These are phyloP conservation scores for Neofusicoccum umdonicola DNA, from an alignment of 2,329 filamentous ascomycete species.

Conservation along the genomic window DNA sequence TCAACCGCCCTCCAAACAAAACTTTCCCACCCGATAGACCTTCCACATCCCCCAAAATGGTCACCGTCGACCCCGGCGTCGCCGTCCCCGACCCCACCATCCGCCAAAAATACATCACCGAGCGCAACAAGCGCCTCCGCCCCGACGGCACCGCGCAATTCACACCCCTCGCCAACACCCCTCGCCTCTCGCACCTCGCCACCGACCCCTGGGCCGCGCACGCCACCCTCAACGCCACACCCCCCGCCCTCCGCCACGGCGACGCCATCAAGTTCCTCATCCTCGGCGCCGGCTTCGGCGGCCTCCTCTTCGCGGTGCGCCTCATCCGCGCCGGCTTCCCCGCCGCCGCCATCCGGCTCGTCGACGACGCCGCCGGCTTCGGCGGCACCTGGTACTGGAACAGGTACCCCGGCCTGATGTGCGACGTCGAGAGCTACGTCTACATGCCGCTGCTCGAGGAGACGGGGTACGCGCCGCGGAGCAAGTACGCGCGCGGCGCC, in stretches of 20 bases:
- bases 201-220: constrained; percentile 28
- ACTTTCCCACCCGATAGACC: too few relatives aligned
- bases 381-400: constrained; percentile 33
- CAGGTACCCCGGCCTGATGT: constrained; percentile 27
- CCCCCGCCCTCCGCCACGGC: not conserved
- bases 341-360: constrained; percentile 33
- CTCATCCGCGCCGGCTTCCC: constrained; percentile 39
- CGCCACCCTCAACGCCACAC: not conserved
- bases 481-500: constrained; percentile 34
- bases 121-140: constrained; percentile 10
- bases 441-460: constrained; percentile 44
- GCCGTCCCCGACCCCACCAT: not conserved
- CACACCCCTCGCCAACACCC: too few relatives aligned
- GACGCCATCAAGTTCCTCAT: constrained; percentile 30
- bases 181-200: not conserved
- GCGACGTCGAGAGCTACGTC: constrained; percentile 22
- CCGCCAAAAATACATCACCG: not conserved
- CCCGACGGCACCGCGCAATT: not conserved
- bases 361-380: constrained; percentile 24
- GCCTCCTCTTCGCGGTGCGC: constrained; percentile 42
- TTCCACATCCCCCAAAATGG: not conserved
- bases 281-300: constrained; percentile 46
- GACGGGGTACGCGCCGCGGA: constrained; percentile 28
- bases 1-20: too few relatives aligned
- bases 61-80: not conserved